These are phyloP conservation scores for Trichoderma pleuroti DNA, from an alignment of 2,329 filamentous ascomycete species.

Conservation along the genomic window DNA sequence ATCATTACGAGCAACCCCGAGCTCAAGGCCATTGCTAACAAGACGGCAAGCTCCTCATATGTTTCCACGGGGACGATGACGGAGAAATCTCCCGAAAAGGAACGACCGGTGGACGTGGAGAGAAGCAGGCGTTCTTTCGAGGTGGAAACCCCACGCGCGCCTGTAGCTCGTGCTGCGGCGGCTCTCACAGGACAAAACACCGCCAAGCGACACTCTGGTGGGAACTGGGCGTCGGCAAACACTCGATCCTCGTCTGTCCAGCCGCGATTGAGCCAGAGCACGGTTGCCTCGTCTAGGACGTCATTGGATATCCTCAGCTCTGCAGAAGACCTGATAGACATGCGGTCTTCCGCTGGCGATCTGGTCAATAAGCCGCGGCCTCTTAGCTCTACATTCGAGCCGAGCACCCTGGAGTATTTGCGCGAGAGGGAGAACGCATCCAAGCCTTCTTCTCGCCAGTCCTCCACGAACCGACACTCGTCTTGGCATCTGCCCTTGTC, in stretches of 20 bases:
- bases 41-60: conserved; percentile 36
- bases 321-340: conserved; percentile 23
- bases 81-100: conserved; percentile 5
- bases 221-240: conserved; percentile 8
- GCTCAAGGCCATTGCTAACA: conserved; percentile 54
- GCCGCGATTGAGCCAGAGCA: conserved; percentile 23
- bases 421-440: conserved; percentile 67
- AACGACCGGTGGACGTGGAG: conserved; percentile 1
- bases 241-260: conserved; percentile 22
- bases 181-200: conserved; percentile 7
- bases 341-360: conserved; percentile 28
- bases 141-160: not conserved
- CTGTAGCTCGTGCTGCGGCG: not conserved
- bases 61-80: conserved; percentile 61
- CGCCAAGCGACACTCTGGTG: conserved; percentile 4
- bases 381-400: conserved; percentile 77
- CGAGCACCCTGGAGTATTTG: conserved; percentile 71
- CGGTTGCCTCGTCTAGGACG: conserved; percentile 17
- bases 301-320: conserved; percentile 26
- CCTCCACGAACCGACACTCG: conserved; percentile 21
- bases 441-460: conserved; percentile 34
- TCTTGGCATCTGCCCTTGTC: conserved; percentile 38
- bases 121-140: conserved; percentile 1
- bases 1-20: conserved; percentile 63
- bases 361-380: conserved; percentile 60